Base-by-base conservation (phyloP, 768 basidiomycete species). In the Leucocoprinus birnbaumii region DNA sequence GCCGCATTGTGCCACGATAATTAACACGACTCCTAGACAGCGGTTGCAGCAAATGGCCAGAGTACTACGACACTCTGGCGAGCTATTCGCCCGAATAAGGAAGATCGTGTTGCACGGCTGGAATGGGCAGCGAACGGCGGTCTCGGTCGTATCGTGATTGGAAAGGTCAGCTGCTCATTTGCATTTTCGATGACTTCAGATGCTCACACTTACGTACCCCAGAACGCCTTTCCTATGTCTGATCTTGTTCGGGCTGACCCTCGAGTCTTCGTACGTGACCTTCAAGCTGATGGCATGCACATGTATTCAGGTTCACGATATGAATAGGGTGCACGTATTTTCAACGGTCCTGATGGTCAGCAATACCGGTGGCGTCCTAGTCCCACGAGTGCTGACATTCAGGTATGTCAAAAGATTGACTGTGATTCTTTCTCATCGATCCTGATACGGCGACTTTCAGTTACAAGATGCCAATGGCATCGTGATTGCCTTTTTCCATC, bases 71-170 rank as follows among this genome's bases (percentile, higher is more conserved):
- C 87, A 19, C 75, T 93, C 54, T 90, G 82, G 83, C 84, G 88
- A 56, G 73, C 86, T n/a, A 86, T 89, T 63, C 87, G 90, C 48
- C 79, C 87, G 56, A 89, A 87, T 73, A 90, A 87, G 67, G 90
- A 92, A 73, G 91, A 94, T 68, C 85, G 89, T 43, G 86, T 92
- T 65, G 91, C 91, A 60, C 91, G 85, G 73, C 82, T 93, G 51
- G 91, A 94, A 70, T 94, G 91, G 91, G 81, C 87, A 53, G 74
- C 85, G 46, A 90, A 83, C 61, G 91, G 90, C 58, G 85, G 87
- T 54, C 85, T 93, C 48, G 91, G 91, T 58, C 89, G 91, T 63
- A 86, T 90, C 62, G 78, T 88, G 57, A 89, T 94, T 64, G 91
- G 91, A 64, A 92, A 91, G 79, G 90, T 89, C 60, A 53, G 67